Evolutionary conservation across 805 yeast species (phyloP), one percentile per base, ranked within the genome.

Genomic region (Cyberlindnera lachancei): DNA sequence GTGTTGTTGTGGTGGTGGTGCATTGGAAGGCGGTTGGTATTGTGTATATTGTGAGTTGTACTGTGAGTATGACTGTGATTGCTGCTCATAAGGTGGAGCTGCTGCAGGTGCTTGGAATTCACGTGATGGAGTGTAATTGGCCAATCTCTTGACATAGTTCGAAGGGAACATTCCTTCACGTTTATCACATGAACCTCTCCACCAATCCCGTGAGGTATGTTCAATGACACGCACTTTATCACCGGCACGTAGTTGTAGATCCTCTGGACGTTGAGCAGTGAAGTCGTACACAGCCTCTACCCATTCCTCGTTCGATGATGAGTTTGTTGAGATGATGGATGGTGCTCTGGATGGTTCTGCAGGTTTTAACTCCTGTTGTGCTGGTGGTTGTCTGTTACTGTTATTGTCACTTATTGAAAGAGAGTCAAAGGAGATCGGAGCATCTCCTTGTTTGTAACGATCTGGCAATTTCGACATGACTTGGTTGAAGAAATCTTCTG

Each of bases 161-260:
- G 90, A 63, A 7, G 98, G 98, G 63, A 92, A 88, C 51, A 88
- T 78, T 26, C 97, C 98, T 7, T 70, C 68, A 20, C 57, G 55
- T 5, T 73, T 71, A 37, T 72, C 68, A 27, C 66, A 53, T 13
- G 63, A 60, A 29, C 98, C 98, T 52, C 73, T 80, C 83, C 92
- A 87, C 98, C 98, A 90, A 51, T 87, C 90, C 23, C 71, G 68
- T 15, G 90, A 82, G 29, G 80, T 66, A 48, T 75, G 82, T 52
- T 87, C 94, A 6, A 74, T 35, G 5, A 92, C 73, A 20, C 70
- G 69, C 30, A 92, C 55, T 47, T 70, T 75, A 41, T 81, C 90
- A 34, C 94, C 96, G 23, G 61, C 66, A 22, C 45, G 48, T 14
- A 90, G 64, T 7, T 54, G 59, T 46, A 90, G 61, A 56, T 90